Conservation (phyloP, 345 rosid genomes). For the Raphanus raphanistrum region DNA sequence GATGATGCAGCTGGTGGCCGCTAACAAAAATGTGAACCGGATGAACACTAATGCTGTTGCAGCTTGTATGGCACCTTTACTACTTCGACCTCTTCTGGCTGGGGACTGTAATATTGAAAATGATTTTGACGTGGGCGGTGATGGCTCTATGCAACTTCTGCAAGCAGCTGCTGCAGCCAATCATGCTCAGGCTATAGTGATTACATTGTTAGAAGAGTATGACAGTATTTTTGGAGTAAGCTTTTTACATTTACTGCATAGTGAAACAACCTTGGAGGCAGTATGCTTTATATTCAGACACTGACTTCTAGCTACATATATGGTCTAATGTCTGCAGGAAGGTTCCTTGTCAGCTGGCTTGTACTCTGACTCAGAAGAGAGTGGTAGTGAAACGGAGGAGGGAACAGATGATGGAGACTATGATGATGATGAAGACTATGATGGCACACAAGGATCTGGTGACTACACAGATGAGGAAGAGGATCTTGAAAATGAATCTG, state of each 20-base stretch:
- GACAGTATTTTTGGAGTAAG: conserved; percentile 85
- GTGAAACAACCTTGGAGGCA: conserved; percentile 10
- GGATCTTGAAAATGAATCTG: conserved; percentile 51
- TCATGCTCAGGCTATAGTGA: conserved; percentile 97
- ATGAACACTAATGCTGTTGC: conserved; percentile 99
- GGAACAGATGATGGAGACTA: conserved; percentile 79
- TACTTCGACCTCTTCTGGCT: conserved; percentile 92
- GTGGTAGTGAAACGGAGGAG: conserved; percentile 82
- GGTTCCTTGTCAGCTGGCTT: conserved; percentile 68
- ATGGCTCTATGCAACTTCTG: conserved; percentile 88
- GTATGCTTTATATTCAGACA: conserved; percentile 19
- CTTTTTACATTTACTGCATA: background rate
- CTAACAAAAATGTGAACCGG: conserved; percentile 68
- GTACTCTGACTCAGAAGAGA: conserved; percentile 82
- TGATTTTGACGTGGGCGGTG: conserved; percentile 90
- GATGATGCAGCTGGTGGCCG: conserved; percentile 92
- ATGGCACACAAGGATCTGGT: conserved; percentile 46
- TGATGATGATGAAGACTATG: conserved; percentile 69
- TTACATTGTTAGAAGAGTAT: conserved; percentile 87
- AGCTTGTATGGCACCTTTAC: conserved; percentile 99
- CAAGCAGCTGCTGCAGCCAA: conserved; percentile 99
- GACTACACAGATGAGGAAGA: conserved; percentile 54
- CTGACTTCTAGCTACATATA: conserved; percentile 33
- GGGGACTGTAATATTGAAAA: conserved; percentile 95
- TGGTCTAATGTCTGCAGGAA: conserved; percentile 60